Evolutionary conservation across 495 filamentous ascomycete genomes (phyloP).

Genomic region (Neurospora sp.): DNA sequence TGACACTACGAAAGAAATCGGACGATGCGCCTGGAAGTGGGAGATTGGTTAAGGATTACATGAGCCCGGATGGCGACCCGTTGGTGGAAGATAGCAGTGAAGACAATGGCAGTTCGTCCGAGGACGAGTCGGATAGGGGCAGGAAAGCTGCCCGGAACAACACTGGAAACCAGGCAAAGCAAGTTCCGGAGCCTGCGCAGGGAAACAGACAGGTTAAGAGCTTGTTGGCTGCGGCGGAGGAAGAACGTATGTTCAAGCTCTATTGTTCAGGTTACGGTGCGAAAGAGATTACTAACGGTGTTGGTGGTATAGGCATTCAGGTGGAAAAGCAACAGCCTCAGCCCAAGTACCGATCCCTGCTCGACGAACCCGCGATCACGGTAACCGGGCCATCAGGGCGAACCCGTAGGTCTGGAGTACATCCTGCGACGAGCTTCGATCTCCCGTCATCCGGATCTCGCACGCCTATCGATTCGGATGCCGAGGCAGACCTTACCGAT

Average conservation of each 20-base stretch:
- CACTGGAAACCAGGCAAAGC: slow-evolving; percentile 20
- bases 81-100: slow-evolving; percentile 44
- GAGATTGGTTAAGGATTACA: slow-evolving; percentile 65
- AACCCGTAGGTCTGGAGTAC: slow-evolving; percentile 53
- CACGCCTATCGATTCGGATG: slow-evolving; percentile 77
- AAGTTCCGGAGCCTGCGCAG: slow-evolving; percentile 12
- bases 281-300: slow-evolving; percentile 7
- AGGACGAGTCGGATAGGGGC: slow-evolving; percentile 42
- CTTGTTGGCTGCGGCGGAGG: slow-evolving; percentile 59
- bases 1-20: slow-evolving; percentile 36
- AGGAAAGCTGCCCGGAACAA: slow-evolving; percentile 30
- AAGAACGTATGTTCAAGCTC: slow-evolving; percentile 56
- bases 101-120: slow-evolving; percentile 38
- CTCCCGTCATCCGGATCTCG: slow-evolving; percentile 43
- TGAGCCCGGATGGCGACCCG: slow-evolving; percentile 50
- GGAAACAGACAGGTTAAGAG: slow-evolving; percentile 37
- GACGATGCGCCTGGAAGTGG: slow-evolving; percentile 37
- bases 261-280: neutral
- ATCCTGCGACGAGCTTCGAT: slow-evolving; percentile 76
- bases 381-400: slow-evolving; percentile 52
- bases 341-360: slow-evolving; percentile 39
- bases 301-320: slow-evolving; percentile 23
- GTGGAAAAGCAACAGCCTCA: slow-evolving; percentile 29
- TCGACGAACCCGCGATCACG: slow-evolving; percentile 53
- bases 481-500: slow-evolving; percentile 73